Conservation (phyloP, 441 rosid genomes). For the Hura crepitans region DNA sequence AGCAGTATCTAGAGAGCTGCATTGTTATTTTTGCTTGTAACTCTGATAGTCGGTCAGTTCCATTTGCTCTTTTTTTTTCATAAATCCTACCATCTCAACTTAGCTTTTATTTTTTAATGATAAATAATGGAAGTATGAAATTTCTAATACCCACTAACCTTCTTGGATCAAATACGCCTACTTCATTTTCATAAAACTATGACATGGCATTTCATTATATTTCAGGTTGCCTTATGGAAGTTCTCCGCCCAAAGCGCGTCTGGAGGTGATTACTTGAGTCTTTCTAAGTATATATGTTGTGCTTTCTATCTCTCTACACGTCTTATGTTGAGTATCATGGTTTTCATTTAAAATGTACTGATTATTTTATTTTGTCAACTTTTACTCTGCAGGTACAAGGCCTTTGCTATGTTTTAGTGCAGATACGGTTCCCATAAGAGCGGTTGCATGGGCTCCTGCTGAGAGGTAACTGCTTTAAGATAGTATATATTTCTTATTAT, state of each 20-base stretch:
- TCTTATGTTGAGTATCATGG: not conserved
- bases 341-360: slow-evolving; percentile 11
- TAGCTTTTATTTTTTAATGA: not conserved
- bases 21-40: not conserved
- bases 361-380: slow-evolving; percentile 18
- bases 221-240: slow-evolving; percentile 96
- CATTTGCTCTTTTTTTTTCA: not conserved
- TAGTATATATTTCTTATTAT: not conserved
- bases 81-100: not conserved
- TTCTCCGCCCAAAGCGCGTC: slow-evolving; percentile 47
- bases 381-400: slow-evolving; percentile 62
- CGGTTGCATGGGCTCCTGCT: slow-evolving; percentile 86
- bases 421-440: slow-evolving; percentile 74
- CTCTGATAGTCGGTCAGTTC: not conserved
- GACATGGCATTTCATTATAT: not conserved
- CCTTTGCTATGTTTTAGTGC: slow-evolving; percentile 84
- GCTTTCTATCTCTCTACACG: slow-evolving; percentile 3
- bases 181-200: slow-evolving; percentile 2
- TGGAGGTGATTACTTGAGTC: slow-evolving; percentile 42
- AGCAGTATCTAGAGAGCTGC: not conserved
- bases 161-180: not conserved
- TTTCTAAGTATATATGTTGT: not conserved
- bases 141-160: not conserved
- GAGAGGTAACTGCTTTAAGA: slow-evolving; percentile 50
- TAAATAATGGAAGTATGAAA: not conserved